Evolutionary conservation across 1,139 yeast species (phyloP).

Genomic region (Yamadazyma blattariae): DNA sequence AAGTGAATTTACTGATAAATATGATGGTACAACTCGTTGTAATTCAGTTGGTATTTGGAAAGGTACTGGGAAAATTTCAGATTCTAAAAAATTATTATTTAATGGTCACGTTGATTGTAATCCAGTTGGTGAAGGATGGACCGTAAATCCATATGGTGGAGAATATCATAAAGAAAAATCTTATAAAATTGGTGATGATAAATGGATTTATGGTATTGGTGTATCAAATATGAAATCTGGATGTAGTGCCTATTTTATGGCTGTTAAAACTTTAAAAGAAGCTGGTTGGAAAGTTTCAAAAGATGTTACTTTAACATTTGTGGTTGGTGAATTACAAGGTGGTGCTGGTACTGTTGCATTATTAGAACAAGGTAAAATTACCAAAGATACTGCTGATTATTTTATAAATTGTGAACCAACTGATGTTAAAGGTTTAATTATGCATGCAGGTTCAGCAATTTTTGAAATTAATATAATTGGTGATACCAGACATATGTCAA

Average conservation of each 20-base stretch:
- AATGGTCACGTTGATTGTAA: constrained; percentile 26
- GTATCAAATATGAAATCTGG: constrained; percentile 26
- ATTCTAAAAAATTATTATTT: constrained; percentile 17
- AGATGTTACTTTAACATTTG: constrained; percentile 14
- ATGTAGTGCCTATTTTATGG: constrained; percentile 25
- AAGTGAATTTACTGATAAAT: constrained; percentile 17
- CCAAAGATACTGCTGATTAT: constrained; percentile 13
- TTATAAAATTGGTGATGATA: constrained; percentile 9
- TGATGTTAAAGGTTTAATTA: constrained; percentile 12
- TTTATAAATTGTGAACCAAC: constrained; percentile 16
- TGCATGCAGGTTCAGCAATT: constrained; percentile 16
- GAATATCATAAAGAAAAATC: constrained; percentile 13
- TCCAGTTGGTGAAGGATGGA: constrained; percentile 26
- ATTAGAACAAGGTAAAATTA: constrained; percentile 12
- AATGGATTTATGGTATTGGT: constrained; percentile 22
- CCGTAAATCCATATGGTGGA: constrained; percentile 23
- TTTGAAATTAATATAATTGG: constrained; percentile 15
- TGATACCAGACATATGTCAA: constrained; percentile 15
- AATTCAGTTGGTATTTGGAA: constrained; percentile 23
- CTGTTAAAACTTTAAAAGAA: constrained; percentile 20
- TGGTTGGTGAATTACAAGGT: constrained; percentile 16
- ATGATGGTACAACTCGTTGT: constrained; percentile 18
- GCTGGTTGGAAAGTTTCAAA: constrained; percentile 14
- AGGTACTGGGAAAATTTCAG: constrained; percentile 15
- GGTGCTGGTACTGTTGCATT: constrained; percentile 16